Conservation (phyloP, 1,284 basidiomycete species). For the Fomes fomentarius region DNA sequence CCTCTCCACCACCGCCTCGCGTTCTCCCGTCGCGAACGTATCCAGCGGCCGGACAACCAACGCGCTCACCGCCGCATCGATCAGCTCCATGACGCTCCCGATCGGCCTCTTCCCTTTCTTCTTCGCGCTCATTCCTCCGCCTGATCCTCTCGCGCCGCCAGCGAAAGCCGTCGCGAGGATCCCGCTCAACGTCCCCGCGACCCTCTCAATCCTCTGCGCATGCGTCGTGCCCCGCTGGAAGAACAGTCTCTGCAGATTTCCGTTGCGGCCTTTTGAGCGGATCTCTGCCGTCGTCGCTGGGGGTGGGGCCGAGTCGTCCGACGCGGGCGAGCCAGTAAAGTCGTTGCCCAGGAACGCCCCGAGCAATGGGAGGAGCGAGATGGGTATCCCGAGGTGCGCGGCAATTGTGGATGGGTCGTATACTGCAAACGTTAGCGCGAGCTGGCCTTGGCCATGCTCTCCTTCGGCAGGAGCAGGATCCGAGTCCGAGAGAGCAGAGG, state of each 20-base stretch:
- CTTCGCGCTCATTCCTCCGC: constrained; percentile 34
- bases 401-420: constrained; percentile 66
- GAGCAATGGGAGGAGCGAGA: constrained; percentile 80
- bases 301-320: constrained; percentile 32
- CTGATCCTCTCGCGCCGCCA: constrained; percentile 12
- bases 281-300: constrained; percentile 20
- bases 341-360: constrained; percentile 89
- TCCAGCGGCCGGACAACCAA: constrained; percentile 55
- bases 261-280: constrained; percentile 29
- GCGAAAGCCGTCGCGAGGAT: constrained; percentile 47
- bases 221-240: constrained; percentile 63
- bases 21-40: constrained; percentile 59
- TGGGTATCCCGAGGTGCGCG: constrained; percentile 50
- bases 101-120: constrained; percentile 57
- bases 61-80: constrained; percentile 62
- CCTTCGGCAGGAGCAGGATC: background rate
- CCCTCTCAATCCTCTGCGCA: constrained; percentile 60
- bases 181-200: constrained; percentile 54
- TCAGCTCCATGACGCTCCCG: constrained; percentile 74
- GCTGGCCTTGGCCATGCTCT: constrained; percentile 25
- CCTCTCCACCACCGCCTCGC: constrained; percentile 64
- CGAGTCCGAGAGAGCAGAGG: constrained; percentile 33
- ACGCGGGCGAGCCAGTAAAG: constrained; percentile 51
- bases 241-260: constrained; percentile 63
- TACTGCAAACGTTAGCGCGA: constrained; percentile 55